These are phyloP conservation scores for Sporodiniella umbellata DNA, from an alignment of 371 early-diverging fungal genomes.

Conservation along the genomic window DNA sequence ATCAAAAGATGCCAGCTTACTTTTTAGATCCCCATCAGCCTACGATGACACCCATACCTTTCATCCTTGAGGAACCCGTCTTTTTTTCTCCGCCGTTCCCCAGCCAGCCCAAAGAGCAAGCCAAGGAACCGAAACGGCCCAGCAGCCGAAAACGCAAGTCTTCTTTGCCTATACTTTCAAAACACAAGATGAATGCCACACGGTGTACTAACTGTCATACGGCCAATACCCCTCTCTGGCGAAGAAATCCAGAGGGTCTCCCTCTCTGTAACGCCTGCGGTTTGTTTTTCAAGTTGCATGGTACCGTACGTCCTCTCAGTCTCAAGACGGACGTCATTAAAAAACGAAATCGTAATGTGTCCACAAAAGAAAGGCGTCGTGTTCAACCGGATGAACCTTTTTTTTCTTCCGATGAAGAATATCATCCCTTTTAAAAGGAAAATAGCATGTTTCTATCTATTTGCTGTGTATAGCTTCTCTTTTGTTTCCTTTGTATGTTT, in stretches of 20 bases:
- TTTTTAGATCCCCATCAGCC: no score
- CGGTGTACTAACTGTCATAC: constrained; percentile 26
- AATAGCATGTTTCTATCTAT: no score
- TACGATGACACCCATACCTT: no score
- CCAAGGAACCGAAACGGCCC: no score
- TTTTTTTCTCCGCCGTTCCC: no score
- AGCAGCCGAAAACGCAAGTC: neutral
- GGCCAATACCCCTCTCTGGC: constrained; percentile 26
- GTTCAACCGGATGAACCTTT: neutral
- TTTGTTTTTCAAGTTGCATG: constrained; percentile 27
- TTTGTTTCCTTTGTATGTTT: neutral
- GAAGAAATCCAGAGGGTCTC: constrained; percentile 27
- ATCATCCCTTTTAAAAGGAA: neutral
- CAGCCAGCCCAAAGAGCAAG: no score
- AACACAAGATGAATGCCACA: constrained; percentile 3
- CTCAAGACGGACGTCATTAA: constrained; percentile 32
- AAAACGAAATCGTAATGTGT: constrained; percentile 22
- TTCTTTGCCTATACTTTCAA: neutral
- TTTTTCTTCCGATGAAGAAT: no score
- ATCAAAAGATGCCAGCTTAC: no score
- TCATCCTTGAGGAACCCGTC: neutral
- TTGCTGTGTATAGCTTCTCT: neutral
- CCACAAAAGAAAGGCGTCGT: constrained; percentile 4
- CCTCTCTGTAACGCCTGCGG: constrained; percentile 35
- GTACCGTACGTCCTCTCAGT: constrained; percentile 29